These are phyloP conservation scores for Hypoxylon sp. DNA, from an alignment of 2,329 filamentous ascomycete genomes.

Conservation along the genomic window DNA sequence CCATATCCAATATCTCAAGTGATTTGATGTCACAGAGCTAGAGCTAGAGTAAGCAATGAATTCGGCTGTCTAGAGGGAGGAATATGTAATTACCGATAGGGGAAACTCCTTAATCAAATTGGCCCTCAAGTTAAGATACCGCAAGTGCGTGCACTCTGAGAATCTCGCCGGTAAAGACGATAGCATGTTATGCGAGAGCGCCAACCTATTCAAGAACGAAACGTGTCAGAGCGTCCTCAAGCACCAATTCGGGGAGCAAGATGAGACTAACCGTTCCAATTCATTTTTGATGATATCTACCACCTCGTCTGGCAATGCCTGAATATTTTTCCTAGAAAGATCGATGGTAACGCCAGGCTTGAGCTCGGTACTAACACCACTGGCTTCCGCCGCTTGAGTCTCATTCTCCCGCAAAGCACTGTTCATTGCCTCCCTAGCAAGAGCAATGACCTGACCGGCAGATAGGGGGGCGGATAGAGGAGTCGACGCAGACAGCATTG, in stretches of 20 bases:
- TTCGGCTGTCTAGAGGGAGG: conserved; percentile 25
- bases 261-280: conserved; percentile 73
- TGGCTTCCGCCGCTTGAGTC: conserved; percentile 73
- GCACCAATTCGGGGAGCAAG: conserved; percentile 4
- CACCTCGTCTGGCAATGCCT: conserved; percentile 78
- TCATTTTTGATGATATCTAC: conserved; percentile 82
- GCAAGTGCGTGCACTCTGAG: conserved; percentile 81
- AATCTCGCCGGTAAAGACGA: conserved; percentile 78
- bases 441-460: conserved; percentile 73
- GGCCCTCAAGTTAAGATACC: conserved; percentile 85
- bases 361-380: conserved; percentile 71
- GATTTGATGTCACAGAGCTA: conserved; percentile 89
- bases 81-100: conserved; percentile 62
- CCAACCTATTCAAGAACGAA: conserved; percentile 68
- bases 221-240: conserved; percentile 42
- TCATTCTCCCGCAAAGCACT: conserved; percentile 76
- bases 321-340: conserved; percentile 81
- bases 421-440: conserved; percentile 77
- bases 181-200: conserved; percentile 84
- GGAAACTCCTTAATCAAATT: conserved; percentile 78
- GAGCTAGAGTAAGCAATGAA: conserved; percentile 45
- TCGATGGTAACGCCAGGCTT: conserved; percentile 84
- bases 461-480: conserved; percentile 70
- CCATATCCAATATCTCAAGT: conserved; percentile 93
- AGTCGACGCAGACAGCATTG: conserved; percentile 64